Evolutionary conservation across 306 rosid genomes (phyloP), one percentile per base, ranked within the genome.

Genomic region (Cicer bijugum): DNA sequence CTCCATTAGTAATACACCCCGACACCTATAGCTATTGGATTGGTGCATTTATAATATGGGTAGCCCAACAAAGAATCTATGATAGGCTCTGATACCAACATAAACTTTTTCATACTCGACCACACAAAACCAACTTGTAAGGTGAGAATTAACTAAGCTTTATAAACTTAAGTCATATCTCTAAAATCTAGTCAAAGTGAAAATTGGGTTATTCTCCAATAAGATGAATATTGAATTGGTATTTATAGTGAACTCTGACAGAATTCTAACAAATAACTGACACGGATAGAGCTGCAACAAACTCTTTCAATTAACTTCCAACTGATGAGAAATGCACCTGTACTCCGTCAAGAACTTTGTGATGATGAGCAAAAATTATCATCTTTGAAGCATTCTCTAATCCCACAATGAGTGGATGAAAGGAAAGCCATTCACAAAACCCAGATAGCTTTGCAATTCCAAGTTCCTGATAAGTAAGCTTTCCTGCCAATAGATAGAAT

Each of bases 361-460:
- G 97, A 77, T 93, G 97, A 88, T 93, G 98, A 48, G 90, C 97
- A 89, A 93, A 93, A 78, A 93, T 83, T 67, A 93, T 83, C 96
- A 89, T 93, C 84, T 91, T 93, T 15, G 85, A 88, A 77, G 94
- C 81, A 78, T 67, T 85, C 71, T 89, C 91, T 58, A 86, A 75
- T 74, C 86, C 91, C 9, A 80, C 87, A 77, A 82, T 51, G 68
- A 93, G 82, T 75, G 96, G 89, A 85, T 93, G 98, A 79, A 91
- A 83, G 53, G 92, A 88, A 62, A 93, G 84, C 98, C 98, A 93
- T 82, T 91, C 96, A 37, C 86, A 68, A 86, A 93, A 89, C 43
- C 97, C 96, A 20, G 96, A 85, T 65, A 93, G 89, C 84, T 93
- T 93, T 80, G 97, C 94, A 60, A 93, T 80, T 69, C 98, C 98